A percentile compares a stretch with the other conserved stretches of the same genome.
These are phyloP conservation scores for Ceratocystis ficicola DNA, from an alignment of 2,329 filamentous ascomycete genomes.

Conservation along the genomic window DNA sequence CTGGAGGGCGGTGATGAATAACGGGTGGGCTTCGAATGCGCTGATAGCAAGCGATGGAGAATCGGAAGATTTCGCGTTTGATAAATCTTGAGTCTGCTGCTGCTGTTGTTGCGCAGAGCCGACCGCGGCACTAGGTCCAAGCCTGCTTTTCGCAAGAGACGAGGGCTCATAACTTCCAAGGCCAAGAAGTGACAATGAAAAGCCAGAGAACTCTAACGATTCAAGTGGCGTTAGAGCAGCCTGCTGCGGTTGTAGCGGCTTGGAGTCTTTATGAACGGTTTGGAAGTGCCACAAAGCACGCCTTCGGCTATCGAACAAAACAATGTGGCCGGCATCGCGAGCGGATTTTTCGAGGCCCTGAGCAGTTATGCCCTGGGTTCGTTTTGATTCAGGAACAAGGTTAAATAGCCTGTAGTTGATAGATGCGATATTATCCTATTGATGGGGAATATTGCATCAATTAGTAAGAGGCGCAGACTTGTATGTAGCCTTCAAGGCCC, in stretches of 20 bases:
- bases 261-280: slow-evolving; percentile 33
- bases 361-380: slow-evolving; percentile 35
- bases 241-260: slow-evolving; percentile 12
- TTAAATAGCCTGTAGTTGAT: slow-evolving; percentile 45
- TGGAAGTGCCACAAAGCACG: slow-evolving; percentile 45
- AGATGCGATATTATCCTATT: slow-evolving; percentile 45
- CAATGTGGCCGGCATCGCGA: slow-evolving; percentile 42
- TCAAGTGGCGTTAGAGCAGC: slow-evolving; percentile 13
- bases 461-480: not conserved
- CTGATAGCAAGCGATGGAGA: not conserved
- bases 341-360: slow-evolving; percentile 42
- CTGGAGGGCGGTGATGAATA: slow-evolving; percentile 20
- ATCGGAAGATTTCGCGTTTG: not conserved
- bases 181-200: slow-evolving; percentile 3
- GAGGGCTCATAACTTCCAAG: slow-evolving; percentile 18
- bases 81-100: not conserved
- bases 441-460: slow-evolving; percentile 13
- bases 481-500: not conserved
- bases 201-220: slow-evolving; percentile 15
- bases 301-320: slow-evolving; percentile 40
- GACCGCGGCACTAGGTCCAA: not conserved
- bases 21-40: slow-evolving; percentile 13
- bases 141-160: slow-evolving; percentile 15
- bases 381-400: slow-evolving; percentile 35
- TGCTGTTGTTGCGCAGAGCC: not conserved